Evolutionary conservation across 2,329 filamentous ascomycete species (phyloP).

Genomic region (Talaromyces albobiverticillius): DNA sequence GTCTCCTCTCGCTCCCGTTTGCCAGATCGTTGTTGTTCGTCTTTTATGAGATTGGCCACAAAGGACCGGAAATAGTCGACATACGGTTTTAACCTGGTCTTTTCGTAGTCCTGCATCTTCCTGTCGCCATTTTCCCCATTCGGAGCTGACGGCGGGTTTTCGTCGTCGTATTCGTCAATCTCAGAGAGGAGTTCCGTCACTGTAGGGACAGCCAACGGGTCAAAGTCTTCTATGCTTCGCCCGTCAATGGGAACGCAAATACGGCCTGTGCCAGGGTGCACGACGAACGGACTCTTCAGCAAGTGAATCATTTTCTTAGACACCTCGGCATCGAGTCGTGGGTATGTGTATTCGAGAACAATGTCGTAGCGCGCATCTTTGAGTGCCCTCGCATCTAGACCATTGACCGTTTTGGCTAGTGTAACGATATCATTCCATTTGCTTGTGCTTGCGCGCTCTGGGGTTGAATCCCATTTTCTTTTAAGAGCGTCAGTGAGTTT

Average conservation of each 20-base stretch:
- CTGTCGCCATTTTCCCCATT: conserved; percentile 37
- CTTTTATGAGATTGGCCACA: conserved; percentile 74
- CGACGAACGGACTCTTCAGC: conserved; percentile 93
- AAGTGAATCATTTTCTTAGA: conserved; percentile 98
- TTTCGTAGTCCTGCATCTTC: conserved; percentile 83
- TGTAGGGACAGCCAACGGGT: conserved; percentile 84
- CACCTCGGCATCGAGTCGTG: conserved; percentile 92
- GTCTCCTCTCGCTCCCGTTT: conserved; percentile 47
- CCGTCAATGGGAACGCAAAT: conserved; percentile 95
- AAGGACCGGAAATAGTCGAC: conserved; percentile 85
- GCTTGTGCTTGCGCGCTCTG: conserved; percentile 68
- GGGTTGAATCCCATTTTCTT: conserved; percentile 86
- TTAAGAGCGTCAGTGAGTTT: conserved; percentile 73
- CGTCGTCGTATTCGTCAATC: conserved; percentile 74
- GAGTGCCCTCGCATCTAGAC: conserved; percentile 70
- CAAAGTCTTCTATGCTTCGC: conserved; percentile 70
- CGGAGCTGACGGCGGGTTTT: conserved; percentile 40
- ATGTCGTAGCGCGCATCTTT: conserved; percentile 93
- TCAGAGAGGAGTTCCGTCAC: conserved; percentile 77
- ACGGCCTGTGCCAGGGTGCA: conserved; percentile 89
- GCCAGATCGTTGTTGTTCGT: conserved; percentile 57
- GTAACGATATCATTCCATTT: conserved; percentile 96
- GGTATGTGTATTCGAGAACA: conserved; percentile 95
- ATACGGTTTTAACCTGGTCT: conserved; percentile 91
- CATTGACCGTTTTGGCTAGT: conserved; percentile 72